phyloP scores from a whole-genome alignment of 768 basidiomycete species.

The Tylopilus sp. region DNA sequence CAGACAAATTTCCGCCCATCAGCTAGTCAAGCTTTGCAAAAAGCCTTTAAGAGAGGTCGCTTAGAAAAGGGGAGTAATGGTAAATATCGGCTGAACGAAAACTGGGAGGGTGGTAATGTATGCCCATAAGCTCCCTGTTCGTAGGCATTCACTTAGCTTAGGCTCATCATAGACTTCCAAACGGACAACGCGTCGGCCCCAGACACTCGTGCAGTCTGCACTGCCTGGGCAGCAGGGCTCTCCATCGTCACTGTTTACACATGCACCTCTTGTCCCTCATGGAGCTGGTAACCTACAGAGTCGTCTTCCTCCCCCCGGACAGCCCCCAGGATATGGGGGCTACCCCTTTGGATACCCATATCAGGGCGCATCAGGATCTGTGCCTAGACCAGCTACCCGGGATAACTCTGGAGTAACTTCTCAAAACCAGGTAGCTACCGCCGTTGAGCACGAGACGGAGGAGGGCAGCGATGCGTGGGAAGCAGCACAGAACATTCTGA shows the following conservation, averaged over 20 bases:
- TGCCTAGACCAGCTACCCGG: background rate
- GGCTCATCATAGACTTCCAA: conserved; percentile 56
- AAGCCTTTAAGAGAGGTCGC: conserved; percentile 78
- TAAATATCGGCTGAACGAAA: conserved; percentile 71
- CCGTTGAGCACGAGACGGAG: conserved; percentile 31
- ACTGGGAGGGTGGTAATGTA: conserved; percentile 82
- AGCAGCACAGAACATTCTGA: conserved; percentile 73
- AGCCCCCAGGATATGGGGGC: conserved; percentile 34
- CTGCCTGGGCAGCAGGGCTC: conserved; percentile 29
- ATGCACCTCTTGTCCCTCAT: conserved; percentile 42
- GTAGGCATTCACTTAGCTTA: conserved; percentile 5
- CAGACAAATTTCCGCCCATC: conserved; percentile 89
- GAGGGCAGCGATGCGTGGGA: conserved; percentile 67
- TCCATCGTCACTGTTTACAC: conserved; percentile 55
- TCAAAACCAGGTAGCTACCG: conserved; percentile 11
- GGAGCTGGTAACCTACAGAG: conserved; percentile 33
- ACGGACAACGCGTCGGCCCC: conserved; percentile 77
- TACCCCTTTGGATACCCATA: conserved; percentile 39
- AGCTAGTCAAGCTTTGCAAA: conserved; percentile 85
- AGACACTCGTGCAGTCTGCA: conserved; percentile 39
- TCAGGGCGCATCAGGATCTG: conserved; percentile 20
- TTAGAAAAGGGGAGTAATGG: conserved; percentile 72
- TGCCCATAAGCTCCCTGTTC: conserved; percentile 27
- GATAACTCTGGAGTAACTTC: conserved; percentile 2
- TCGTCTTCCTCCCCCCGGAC: conserved; percentile 31